Evolutionary conservation across 768 basidiomycete genomes (phyloP).

Genomic region (Leccinellum rugosiceps): DNA sequence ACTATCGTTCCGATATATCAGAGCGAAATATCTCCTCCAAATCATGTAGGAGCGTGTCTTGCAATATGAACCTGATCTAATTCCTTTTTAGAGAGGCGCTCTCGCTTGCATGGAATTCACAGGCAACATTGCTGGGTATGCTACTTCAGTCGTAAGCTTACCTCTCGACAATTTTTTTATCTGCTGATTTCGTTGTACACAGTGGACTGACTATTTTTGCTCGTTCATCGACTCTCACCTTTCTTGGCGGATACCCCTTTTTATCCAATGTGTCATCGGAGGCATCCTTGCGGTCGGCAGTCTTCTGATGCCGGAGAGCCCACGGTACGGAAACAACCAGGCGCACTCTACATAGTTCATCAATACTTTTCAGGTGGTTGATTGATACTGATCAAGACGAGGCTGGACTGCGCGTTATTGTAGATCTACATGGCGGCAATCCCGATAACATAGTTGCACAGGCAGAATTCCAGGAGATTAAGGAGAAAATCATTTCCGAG

Average conservation of each 20-base stretch:
- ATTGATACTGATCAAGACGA: constrained; percentile 83
- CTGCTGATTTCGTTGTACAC: neutral
- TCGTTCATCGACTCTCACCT: constrained; percentile 83
- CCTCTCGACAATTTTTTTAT: neutral
- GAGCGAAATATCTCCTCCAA: constrained; percentile 91
- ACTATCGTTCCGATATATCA: constrained; percentile 96
- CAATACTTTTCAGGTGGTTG: constrained; percentile 60
- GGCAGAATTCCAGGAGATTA: constrained; percentile 89
- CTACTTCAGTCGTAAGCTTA: constrained; percentile 74
- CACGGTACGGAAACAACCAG: constrained; percentile 47
- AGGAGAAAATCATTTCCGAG: constrained; percentile 71
- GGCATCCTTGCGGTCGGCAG: constrained; percentile 74
- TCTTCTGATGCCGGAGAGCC: constrained; percentile 85
- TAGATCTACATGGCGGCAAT: constrained; percentile 85
- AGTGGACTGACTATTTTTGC: constrained; percentile 96
- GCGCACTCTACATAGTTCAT: neutral
- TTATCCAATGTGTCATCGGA: constrained; percentile 87
- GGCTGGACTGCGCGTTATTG: constrained; percentile 82
- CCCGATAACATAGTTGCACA: constrained; percentile 61
- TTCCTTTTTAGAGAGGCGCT: constrained; percentile 64
- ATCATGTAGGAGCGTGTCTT: constrained; percentile 55
- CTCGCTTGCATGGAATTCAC: constrained; percentile 96
- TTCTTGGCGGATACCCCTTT: constrained; percentile 90
- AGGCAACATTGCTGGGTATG: constrained; percentile 88
- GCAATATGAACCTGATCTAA: neutral